Evolutionary conservation across 73 alveolate species (phyloP).

Genomic region (Symbiodinium natans): DNA sequence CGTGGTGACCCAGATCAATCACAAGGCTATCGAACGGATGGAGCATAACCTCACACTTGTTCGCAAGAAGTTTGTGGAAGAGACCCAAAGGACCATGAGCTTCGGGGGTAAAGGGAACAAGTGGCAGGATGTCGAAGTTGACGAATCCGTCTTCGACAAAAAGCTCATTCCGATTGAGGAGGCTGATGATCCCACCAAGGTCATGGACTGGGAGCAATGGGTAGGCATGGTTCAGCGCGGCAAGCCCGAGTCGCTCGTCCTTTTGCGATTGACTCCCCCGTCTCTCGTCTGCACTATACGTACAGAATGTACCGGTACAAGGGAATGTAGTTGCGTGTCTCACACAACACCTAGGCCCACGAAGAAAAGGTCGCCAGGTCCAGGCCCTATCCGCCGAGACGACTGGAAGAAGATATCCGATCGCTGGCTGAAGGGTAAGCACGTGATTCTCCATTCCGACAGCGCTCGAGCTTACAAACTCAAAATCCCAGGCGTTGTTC

Average conservation of each 20-base stretch:
- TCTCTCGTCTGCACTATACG: too few species aligned
- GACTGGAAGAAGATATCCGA: too few species aligned
- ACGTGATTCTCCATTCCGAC: too few species aligned
- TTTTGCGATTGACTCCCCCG: not conserved
- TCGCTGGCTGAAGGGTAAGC: too few species aligned
- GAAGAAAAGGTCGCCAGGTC: too few species aligned
- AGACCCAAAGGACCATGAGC: not conserved
- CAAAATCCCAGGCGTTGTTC: too few species aligned
- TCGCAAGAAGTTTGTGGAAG: not conserved
- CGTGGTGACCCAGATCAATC: not conserved
- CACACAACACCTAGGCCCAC: too few species aligned
- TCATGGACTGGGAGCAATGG: not conserved
- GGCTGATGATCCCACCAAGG: not conserved
- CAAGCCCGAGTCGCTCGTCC: not conserved
- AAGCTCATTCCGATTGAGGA: not conserved
- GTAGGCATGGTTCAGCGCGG: not conserved
- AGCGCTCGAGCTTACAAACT: too few species aligned
- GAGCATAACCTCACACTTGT: not conserved
- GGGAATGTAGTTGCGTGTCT: too few species aligned
- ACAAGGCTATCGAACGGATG: not conserved
- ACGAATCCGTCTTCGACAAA: not conserved
- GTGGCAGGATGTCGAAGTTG: constrained; percentile 31
- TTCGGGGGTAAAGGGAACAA: not conserved
- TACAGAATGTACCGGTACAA: too few species aligned
- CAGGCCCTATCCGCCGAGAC: too few species aligned